Percentiles rank a stretch among this genome's conserved stretches.
Evolutionary conservation across 176 grass and related monocot genomes (phyloP).

Genomic region (Eremochloa ophiuroides): DNA sequence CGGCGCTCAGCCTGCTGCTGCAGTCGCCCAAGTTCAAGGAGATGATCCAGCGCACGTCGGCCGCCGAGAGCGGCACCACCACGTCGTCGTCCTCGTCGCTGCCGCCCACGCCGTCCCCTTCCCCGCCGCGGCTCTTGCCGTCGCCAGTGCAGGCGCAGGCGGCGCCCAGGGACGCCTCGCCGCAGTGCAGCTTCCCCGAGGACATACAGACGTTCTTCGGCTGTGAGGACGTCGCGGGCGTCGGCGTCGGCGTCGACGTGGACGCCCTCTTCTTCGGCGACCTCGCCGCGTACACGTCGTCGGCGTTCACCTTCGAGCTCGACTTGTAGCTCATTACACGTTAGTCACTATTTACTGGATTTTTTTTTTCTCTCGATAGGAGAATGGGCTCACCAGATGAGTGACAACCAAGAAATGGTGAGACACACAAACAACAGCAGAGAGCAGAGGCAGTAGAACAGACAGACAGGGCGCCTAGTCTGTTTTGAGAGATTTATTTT

Average conservation of each 20-base stretch:
- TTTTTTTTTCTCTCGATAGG: constrained; percentile 49
- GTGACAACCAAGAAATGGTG: not conserved
- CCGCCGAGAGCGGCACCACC: constrained; percentile 20
- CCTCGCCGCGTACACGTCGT: constrained; percentile 48
- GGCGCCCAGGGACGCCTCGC: constrained; percentile 14
- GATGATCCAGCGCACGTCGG: constrained; percentile 57
- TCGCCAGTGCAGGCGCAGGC: not conserved
- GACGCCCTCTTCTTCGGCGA: constrained; percentile 79
- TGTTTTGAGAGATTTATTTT: not conserved
- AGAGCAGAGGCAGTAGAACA: constrained; percentile 8
- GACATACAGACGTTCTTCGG: constrained; percentile 91
- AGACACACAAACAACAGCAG: not conserved
- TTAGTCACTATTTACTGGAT: constrained; percentile 4
- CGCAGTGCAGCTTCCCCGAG: constrained; percentile 73
- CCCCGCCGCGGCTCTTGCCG: not conserved
- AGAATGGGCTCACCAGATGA: constrained; percentile 6
- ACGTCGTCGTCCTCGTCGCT: constrained; percentile 24
- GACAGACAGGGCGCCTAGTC: not conserved
- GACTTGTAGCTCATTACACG: constrained; percentile 14
- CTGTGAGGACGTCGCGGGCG: constrained; percentile 36
- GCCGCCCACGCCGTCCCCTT: not conserved
- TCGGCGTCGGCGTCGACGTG: constrained; percentile 24
- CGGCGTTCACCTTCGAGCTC: constrained; percentile 68
- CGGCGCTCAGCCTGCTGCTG: constrained; percentile 47
- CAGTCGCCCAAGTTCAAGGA: constrained; percentile 77